These are phyloP conservation scores for Russula compacta DNA, from an alignment of 768 basidiomycete species.

Conservation along the genomic window DNA sequence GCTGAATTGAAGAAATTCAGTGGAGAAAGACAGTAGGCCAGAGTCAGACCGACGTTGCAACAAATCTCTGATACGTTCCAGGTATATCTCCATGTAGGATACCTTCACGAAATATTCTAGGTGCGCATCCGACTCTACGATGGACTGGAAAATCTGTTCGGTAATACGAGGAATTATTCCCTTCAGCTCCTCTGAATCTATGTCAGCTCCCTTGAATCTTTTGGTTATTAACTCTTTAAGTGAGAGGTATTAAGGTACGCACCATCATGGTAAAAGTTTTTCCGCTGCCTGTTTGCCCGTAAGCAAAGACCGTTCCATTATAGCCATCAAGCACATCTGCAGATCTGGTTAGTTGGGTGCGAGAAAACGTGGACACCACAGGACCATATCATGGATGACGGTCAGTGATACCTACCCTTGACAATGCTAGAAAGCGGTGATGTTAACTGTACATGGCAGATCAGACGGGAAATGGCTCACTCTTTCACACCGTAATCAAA, in stretches of 20 bases:
- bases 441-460: background rate
- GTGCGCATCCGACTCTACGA: constrained; percentile 89
- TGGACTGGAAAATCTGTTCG: constrained; percentile 97
- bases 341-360: background rate
- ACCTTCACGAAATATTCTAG: constrained; percentile 99
- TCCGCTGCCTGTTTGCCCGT: constrained; percentile 81
- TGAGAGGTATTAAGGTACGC: constrained; percentile 17
- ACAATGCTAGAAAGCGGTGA: constrained; percentile 54
- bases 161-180: constrained; percentile 98
- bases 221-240: background rate
- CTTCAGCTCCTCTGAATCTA: constrained; percentile 86
- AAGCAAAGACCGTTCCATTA: constrained; percentile 91
- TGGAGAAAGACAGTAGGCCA: background rate
- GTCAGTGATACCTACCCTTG: constrained; percentile 46
- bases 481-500: constrained; percentile 99
- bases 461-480: constrained; percentile 39
- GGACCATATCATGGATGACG: background rate
- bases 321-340: constrained; percentile 97
- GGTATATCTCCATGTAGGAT: constrained; percentile 99
- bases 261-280: constrained; percentile 99
- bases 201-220: constrained; percentile 77
- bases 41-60: constrained; percentile 74
- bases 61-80: constrained; percentile 91
- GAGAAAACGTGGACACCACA: background rate
- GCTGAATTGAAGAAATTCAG: constrained; percentile 36